Evolutionary conservation across 2,329 filamentous ascomycete genomes (phyloP).

Genomic region (Chaetothyriales sp.): DNA sequence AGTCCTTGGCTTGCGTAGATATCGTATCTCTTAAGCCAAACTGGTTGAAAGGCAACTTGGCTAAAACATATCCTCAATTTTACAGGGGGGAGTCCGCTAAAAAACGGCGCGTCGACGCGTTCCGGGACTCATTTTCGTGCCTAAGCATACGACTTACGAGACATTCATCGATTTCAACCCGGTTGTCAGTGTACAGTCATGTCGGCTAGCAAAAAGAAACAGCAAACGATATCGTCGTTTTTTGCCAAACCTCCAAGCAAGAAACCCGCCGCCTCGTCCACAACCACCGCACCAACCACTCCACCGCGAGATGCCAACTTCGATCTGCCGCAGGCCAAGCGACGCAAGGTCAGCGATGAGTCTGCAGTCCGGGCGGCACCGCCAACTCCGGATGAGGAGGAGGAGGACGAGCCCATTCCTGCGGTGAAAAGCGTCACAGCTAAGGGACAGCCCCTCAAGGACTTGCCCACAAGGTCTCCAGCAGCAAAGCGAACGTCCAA

Average conservation of each 20-base stretch:
- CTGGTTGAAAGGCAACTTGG: too few relatives aligned
- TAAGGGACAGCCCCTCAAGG: slow-evolving; percentile 4
- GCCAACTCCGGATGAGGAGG: background rate
- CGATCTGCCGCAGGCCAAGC: slow-evolving; percentile 11
- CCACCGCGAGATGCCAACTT: slow-evolving; percentile 1
- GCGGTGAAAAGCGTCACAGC: slow-evolving; percentile 3
- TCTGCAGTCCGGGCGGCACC: background rate
- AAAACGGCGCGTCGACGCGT: too few relatives aligned
- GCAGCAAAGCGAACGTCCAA: slow-evolving; percentile 40
- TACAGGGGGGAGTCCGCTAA: too few relatives aligned
- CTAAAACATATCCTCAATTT: too few relatives aligned
- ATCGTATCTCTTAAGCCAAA: too few relatives aligned
- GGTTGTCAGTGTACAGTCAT: background rate
- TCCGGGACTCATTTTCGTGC: background rate
- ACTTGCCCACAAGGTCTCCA: slow-evolving; percentile 19
- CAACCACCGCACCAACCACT: background rate
- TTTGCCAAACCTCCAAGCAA: slow-evolving; percentile 9
- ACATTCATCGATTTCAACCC: background rate
- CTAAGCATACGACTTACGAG: background rate
- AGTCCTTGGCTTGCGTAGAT: too few relatives aligned
- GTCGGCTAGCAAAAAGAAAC: slow-evolving; percentile 31
- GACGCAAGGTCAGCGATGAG: slow-evolving; percentile 5
- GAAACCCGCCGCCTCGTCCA: background rate
- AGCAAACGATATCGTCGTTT: slow-evolving; percentile 26
- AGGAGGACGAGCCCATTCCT: slow-evolving; percentile 1